A percentile compares a stretch with the other conserved stretches of the same genome.
These are phyloP conservation scores for Tolypocladium guangdongense DNA, from an alignment of 2,329 filamentous ascomycete species.

Conservation along the genomic window DNA sequence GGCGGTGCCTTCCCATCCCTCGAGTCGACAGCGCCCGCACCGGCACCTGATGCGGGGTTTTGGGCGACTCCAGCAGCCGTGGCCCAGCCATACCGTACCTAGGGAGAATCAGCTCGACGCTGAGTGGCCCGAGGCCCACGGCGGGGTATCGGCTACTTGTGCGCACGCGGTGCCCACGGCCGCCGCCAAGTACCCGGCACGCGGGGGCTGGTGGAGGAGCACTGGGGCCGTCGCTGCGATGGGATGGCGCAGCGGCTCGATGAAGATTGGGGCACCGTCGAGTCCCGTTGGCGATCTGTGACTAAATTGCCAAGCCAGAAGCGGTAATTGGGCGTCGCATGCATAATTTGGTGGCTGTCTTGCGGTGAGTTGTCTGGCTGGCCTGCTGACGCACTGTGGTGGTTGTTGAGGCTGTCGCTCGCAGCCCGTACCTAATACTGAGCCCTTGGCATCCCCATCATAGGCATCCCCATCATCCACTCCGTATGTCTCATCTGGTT, in stretches of 20 bases:
- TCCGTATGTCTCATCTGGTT: not conserved
- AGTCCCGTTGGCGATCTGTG: too few relatives aligned
- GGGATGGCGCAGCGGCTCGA: too few relatives aligned
- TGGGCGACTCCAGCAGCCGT: not conserved
- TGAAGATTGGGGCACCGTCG: too few relatives aligned
- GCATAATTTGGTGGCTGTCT: not conserved
- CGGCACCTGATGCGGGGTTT: constrained; percentile 1
- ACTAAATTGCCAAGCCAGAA: not conserved
- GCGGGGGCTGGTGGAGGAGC: not conserved
- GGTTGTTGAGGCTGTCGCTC: too few relatives aligned
- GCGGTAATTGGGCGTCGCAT: not conserved
- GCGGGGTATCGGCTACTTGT: constrained; percentile 3
- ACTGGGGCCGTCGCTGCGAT: not conserved
- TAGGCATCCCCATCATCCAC: too few relatives aligned
- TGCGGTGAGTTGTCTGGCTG: not conserved
- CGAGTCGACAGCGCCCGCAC: not conserved
- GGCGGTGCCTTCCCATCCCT: not conserved
- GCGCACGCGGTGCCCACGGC: too few relatives aligned
- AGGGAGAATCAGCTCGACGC: constrained; percentile 2
- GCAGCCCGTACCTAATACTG: too few relatives aligned
- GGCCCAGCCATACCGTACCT: too few relatives aligned
- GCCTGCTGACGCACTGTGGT: not conserved
- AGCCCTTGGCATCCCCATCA: too few relatives aligned
- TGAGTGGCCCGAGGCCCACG: constrained; percentile 7
- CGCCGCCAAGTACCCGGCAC: not conserved